Evolutionary conservation across 352 stramenopile genomes (phyloP).

Genomic region (Phytopythium oedochilum): DNA sequence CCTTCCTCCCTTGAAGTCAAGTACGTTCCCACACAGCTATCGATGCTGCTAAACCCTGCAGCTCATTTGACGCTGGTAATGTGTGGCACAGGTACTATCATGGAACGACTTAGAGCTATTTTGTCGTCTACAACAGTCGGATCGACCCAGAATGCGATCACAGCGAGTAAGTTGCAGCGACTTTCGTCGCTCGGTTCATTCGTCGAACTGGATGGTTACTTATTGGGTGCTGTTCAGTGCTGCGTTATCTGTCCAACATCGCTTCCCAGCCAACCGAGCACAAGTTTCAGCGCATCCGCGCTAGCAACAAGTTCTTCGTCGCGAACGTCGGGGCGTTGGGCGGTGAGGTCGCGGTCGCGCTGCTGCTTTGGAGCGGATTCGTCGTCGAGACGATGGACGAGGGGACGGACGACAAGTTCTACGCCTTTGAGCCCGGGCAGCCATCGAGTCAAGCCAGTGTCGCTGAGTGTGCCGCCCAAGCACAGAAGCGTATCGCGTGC

Average conservation of each 20-base stretch:
- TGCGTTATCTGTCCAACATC: slow-evolving; percentile 77
- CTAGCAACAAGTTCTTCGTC: slow-evolving; percentile 69
- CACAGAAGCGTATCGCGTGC: slow-evolving; percentile 18
- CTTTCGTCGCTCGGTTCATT: background rate
- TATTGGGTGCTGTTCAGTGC: slow-evolving; percentile 13
- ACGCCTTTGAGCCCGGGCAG: slow-evolving; percentile 21
- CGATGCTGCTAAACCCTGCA: too few relatives aligned
- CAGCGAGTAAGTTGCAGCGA: slow-evolving; percentile 21
- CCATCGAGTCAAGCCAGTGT: background rate
- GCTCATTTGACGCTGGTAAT: background rate
- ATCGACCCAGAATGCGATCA: slow-evolving; percentile 20
- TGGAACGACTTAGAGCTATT: slow-evolving; percentile 15
- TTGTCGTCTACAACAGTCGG: slow-evolving; percentile 11
- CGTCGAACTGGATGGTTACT: background rate
- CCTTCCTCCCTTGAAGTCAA: slow-evolving; percentile 9
- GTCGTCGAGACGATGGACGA: background rate
- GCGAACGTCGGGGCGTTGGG: slow-evolving; percentile 36
- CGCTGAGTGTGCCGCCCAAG: slow-evolving; percentile 17
- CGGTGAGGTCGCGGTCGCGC: slow-evolving; percentile 8
- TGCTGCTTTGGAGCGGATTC: slow-evolving; percentile 64
- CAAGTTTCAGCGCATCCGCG: slow-evolving; percentile 71
- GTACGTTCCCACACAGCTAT: slow-evolving; percentile 9
- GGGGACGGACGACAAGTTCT: slow-evolving; percentile 34
- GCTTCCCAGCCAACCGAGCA: slow-evolving; percentile 33
- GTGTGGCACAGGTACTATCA: slow-evolving; percentile 12